Conservation (phyloP, 768 basidiomycete genomes). For the Clavaria fumosa region DNA sequence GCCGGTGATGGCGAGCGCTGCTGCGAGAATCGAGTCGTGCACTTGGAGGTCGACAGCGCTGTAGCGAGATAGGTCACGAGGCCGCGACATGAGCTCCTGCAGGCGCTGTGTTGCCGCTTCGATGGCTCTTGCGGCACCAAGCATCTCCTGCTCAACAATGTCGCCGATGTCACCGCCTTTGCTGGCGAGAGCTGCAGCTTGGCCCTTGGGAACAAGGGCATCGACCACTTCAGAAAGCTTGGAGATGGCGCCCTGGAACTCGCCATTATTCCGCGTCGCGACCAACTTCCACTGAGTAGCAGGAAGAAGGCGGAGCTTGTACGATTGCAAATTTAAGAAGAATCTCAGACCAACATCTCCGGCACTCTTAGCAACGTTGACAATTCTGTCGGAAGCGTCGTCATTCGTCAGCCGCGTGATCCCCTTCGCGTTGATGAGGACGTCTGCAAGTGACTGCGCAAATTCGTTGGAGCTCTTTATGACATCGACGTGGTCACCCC, state of each 20-base stretch:
- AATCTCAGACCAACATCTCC: constrained; percentile 84
- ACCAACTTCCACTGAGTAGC: constrained; percentile 66
- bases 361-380: constrained; percentile 66
- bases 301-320: constrained; percentile 69
- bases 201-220: constrained; percentile 71
- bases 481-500: constrained; percentile 93
- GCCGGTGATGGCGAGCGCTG: constrained; percentile 89
- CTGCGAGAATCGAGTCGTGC: constrained; percentile 90
- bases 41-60: constrained; percentile 90
- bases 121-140: constrained; percentile 82
- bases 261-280: constrained; percentile 79
- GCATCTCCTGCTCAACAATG: constrained; percentile 94
- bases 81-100: constrained; percentile 82
- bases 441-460: constrained; percentile 85
- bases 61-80: constrained; percentile 75
- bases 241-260: constrained; percentile 64
- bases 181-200: constrained; percentile 49
- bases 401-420: constrained; percentile 84
- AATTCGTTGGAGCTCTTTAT: constrained; percentile 97
- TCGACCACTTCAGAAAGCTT: constrained; percentile 86
- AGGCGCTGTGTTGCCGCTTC: constrained; percentile 83
- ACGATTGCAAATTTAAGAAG: constrained; percentile 93
- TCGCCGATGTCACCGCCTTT: constrained; percentile 91
- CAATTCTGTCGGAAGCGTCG: constrained; percentile 82
- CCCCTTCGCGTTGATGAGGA: constrained; percentile 87